These are phyloP conservation scores for Lichenothelia convexa DNA, from an alignment of 495 filamentous ascomycete genomes.

Conservation along the genomic window DNA sequence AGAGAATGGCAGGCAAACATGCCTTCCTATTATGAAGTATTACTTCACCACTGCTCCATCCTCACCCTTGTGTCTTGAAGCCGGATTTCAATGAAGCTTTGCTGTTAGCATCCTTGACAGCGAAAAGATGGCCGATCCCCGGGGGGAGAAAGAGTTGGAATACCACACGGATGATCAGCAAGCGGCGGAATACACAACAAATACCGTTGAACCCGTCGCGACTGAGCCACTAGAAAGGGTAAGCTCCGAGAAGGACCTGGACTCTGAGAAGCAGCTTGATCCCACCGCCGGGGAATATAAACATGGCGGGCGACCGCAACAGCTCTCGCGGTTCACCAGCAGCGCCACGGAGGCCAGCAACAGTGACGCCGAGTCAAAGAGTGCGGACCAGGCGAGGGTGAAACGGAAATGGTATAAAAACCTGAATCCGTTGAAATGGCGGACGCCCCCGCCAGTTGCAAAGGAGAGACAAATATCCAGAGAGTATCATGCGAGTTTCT, in stretches of 20 bases:
- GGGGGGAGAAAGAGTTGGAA: conserved; percentile 5
- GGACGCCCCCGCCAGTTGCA: conserved; percentile 38
- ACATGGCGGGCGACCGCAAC: no score
- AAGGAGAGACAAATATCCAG: conserved; percentile 31
- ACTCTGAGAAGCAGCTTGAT: conserved; percentile 9
- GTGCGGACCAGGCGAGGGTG: conserved; percentile 11
- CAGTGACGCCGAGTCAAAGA: conserved; percentile 8
- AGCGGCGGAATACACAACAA: no score
- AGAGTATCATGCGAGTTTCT: conserved; percentile 41
- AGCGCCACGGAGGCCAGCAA: conserved; percentile 7
- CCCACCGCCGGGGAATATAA: conserved; percentile 4
- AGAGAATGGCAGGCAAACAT: no score
- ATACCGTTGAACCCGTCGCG: conserved; percentile 14
- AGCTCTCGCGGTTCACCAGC: conserved; percentile 7
- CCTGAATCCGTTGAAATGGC: conserved; percentile 45
- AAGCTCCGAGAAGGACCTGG: conserved; percentile 12
- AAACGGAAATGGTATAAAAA: conserved; percentile 41
- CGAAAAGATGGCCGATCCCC: neutral
- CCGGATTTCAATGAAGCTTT: no score
- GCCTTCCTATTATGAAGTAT: no score
- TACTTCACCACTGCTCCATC: no score
- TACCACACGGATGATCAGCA: no score
- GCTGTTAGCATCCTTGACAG: no score
- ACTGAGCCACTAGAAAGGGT: conserved; percentile 14
- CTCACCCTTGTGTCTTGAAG: no score